Conservation (phyloP, 768 basidiomycete species). For the Mycena maculata region DNA sequence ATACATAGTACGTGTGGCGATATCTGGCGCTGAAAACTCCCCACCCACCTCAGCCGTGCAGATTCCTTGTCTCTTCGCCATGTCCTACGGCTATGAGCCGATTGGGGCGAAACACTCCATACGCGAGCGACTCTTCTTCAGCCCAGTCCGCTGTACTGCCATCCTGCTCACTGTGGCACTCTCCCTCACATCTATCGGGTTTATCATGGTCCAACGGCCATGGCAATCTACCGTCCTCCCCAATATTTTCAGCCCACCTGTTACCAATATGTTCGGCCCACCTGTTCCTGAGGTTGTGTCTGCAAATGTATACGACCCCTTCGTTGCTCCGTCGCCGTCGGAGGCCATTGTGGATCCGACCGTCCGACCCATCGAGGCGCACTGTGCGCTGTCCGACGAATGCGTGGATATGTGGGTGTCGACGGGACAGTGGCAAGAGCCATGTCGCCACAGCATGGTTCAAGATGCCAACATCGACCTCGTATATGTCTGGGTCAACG, state of each 20-base stretch:
- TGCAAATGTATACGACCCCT: conserved; percentile 27
- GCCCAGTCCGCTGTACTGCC: conserved; percentile 25
- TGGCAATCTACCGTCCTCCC: conserved; percentile 13
- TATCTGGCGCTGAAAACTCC: not conserved
- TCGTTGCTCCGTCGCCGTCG: conserved; percentile 18
- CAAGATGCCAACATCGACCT: conserved; percentile 31
- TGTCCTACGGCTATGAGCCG: not conserved
- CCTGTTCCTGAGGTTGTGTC: not conserved
- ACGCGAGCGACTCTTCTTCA: conserved; percentile 14
- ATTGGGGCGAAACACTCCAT: conserved; percentile 5
- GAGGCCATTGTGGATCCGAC: conserved; percentile 16
- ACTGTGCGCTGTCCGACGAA: conserved; percentile 24
- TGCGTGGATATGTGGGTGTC: conserved; percentile 35
- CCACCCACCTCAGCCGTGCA: not conserved
- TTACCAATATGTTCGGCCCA: not conserved
- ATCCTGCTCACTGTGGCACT: conserved; percentile 30
- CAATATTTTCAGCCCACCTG: conserved; percentile 6
- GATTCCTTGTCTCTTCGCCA: conserved; percentile 15
- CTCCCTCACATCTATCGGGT: conserved; percentile 26
- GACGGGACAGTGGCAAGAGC: conserved; percentile 29
- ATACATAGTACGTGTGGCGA: not conserved
- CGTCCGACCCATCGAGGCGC: conserved; percentile 30
- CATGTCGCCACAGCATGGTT: conserved; percentile 29
- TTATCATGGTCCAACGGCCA: conserved; percentile 28
- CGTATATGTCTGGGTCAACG: conserved; percentile 37